phyloP scores from a whole-genome alignment of 352 stramenopile species.

The Halophytophthora batemanensis region DNA sequence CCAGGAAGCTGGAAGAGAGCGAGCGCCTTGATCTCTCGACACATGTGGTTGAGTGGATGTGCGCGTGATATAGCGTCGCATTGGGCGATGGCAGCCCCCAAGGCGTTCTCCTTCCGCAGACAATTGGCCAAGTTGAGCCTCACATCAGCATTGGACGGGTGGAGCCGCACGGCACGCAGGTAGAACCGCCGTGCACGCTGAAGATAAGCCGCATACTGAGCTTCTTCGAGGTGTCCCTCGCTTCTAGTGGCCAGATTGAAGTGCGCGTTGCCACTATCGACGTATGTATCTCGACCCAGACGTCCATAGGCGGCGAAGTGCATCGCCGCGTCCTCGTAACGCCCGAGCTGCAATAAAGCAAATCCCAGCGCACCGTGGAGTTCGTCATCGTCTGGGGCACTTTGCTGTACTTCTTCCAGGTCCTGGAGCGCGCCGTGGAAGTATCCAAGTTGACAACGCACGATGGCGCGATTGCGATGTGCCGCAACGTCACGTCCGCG shows the following conservation, averaged over 20 bases:
- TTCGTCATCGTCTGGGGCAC: slow-evolving; percentile 66
- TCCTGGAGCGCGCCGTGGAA: slow-evolving; percentile 63
- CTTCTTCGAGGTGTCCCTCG: slow-evolving; percentile 32
- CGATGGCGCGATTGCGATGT: slow-evolving; percentile 65
- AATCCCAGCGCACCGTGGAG: slow-evolving; percentile 64
- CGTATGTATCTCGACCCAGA: slow-evolving; percentile 58
- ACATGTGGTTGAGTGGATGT: slow-evolving; percentile 47
- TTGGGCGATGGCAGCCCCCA: slow-evolving; percentile 42
- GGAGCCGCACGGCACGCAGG: slow-evolving; percentile 48
- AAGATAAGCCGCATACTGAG: slow-evolving; percentile 36
- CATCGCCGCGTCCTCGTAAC: slow-evolving; percentile 58
- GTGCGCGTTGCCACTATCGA: slow-evolving; percentile 73
- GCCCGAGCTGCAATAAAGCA: slow-evolving; percentile 63
- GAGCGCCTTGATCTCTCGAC: slow-evolving; percentile 60
- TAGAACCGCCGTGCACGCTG: slow-evolving; percentile 67
- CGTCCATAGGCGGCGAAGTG: slow-evolving; percentile 64
- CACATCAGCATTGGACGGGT: slow-evolving; percentile 58
- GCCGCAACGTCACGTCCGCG: slow-evolving; percentile 43
- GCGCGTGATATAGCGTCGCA: slow-evolving; percentile 42
- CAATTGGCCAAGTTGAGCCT: slow-evolving; percentile 71
- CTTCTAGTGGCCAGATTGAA: slow-evolving; percentile 57
- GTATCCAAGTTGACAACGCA: slow-evolving; percentile 45
- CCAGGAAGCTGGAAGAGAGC: slow-evolving; percentile 48
- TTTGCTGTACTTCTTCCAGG: slow-evolving; percentile 64
- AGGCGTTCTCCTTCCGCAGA: slow-evolving; percentile 45